Evolutionary conservation across 257 asterid species (phyloP), one percentile per base, ranked within the genome.

Genomic region (Sherardia arvensis): DNA sequence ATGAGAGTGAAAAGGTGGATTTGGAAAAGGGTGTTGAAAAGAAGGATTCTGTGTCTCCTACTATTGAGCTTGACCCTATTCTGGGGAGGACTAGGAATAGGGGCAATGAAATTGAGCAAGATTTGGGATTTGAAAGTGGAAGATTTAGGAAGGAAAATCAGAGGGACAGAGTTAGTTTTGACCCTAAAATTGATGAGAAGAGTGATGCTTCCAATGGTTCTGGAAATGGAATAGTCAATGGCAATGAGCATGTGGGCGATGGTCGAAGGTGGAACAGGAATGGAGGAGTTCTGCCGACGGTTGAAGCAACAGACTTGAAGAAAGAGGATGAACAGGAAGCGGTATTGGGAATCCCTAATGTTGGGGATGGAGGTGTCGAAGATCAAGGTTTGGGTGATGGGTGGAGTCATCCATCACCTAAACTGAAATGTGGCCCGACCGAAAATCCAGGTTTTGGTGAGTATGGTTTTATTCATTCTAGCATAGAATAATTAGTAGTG

Each of bases 371-470:
- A n/a, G n/a, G n/a, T n/a, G n/a, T n/a, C n/a, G n/a, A 83, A 38
- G 85, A 82, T 73, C 77, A 78, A 3, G 80, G 81, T 68, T 75
- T 73, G 64, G 95, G 84, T 67, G 90, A 79, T 53, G 80, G 81
- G 85, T 76, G 68, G 51, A 43, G 4, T 15, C 20, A 4, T 65
- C 74, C 74, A 32, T 76, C 91, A 48, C 85, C 90, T 0, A 75
- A 69, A 76, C 48, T 93, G 73, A 76, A 72, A 32, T 80, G 83
- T 57, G 95, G 99, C 34, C 61, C 86, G 72, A 75, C 79, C 69
- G 99, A 93, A 54, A 84, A 82, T 80, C 99, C 97, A 7, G 95
- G 97, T 59, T 83, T 79, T 62, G 95, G 99, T 92, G 55, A 66
- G 95, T 80, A 61, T 68, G 57, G n/a, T 38, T 10, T 9, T 10